Conservation (phyloP, 495 filamentous ascomycete species). For the Cryomyces antarcticus region DNA sequence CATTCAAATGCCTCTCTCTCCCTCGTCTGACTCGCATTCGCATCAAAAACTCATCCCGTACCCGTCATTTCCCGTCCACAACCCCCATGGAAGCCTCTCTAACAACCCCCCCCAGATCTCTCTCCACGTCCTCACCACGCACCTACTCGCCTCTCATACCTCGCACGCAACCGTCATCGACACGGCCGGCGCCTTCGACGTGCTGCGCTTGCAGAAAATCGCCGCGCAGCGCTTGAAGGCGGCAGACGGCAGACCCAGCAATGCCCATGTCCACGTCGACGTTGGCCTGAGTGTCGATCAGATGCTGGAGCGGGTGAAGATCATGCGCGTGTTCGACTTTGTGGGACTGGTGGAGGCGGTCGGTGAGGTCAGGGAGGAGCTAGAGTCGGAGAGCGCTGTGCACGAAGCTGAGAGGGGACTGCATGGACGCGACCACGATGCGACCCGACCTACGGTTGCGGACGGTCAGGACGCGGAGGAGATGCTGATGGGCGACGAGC, state of each 20-base stretch:
- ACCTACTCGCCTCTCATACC: constrained; percentile 6
- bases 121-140: constrained; percentile 5
- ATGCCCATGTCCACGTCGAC: background rate
- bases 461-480: constrained; percentile 20
- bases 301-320: constrained; percentile 28
- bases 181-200: constrained; percentile 12
- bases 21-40: background rate
- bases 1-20: background rate
- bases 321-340: constrained; percentile 39
- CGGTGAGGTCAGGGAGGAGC: constrained; percentile 19
- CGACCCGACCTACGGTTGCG: background rate
- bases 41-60: background rate
- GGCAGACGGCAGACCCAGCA: background rate
- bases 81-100: background rate
- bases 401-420: background rate
- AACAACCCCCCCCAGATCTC: constrained; percentile 1
- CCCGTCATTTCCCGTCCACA: background rate
- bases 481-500: constrained; percentile 8
- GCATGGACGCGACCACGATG: background rate
- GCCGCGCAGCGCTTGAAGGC: too few relatives aligned
- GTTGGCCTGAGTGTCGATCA: background rate
- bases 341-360: constrained; percentile 36
- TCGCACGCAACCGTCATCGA: constrained; percentile 15
- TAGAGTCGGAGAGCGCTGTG: constrained; percentile 1
- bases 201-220: constrained; percentile 6